Evolutionary conservation across 306 rosid genomes (phyloP), one percentile per base, ranked within the genome.

Genomic region (Prunus mongolica): DNA sequence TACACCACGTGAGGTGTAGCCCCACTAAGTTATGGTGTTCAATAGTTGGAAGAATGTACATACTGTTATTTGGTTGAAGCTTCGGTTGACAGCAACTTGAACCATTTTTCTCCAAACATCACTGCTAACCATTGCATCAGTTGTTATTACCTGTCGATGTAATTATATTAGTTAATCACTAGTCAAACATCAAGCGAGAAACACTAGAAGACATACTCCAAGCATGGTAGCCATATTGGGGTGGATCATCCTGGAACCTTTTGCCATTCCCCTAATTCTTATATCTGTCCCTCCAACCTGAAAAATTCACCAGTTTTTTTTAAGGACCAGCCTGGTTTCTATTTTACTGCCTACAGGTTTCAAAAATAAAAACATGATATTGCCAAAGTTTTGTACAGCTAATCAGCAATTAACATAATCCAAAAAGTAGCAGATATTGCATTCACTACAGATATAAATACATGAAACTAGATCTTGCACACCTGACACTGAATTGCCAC

Each of bases 191-290:
- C 10, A 62, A 65, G 41, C 74, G 73, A 78, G 67, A 76, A 67
- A 65, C 80, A 67, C 15, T 19, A 68, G 67, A 78, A 76, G 71
- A 82, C 76, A 66, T 88, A 92, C 98, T 67, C 97, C 98, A 34
- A 95, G 97, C 97, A 95, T 77, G 80, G 97, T 92, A 80, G 97
- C 98, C 98, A 95, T 95, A 82, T 92, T 90, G 78, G 97, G 98
- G 81, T 95, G 98, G 85, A 95, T 95, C 98, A 95, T 95, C 75
- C 97, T 97, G 28, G 97, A 95, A 76, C 98, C 98, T 79, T 95
- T 92, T 51, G 98, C 93, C 97, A 95, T 95, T 72, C 97, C 98
- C 73, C 97, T 97, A 72, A 95, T 65, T 79, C 89, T 87, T 67
- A 94, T 80, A 69, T 73, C 89, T 65, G 85, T 82, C 50, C 86